These are phyloP conservation scores for Tripterygium wilfordii DNA, from an alignment of 177 flowering plant species.

Conservation along the genomic window DNA sequence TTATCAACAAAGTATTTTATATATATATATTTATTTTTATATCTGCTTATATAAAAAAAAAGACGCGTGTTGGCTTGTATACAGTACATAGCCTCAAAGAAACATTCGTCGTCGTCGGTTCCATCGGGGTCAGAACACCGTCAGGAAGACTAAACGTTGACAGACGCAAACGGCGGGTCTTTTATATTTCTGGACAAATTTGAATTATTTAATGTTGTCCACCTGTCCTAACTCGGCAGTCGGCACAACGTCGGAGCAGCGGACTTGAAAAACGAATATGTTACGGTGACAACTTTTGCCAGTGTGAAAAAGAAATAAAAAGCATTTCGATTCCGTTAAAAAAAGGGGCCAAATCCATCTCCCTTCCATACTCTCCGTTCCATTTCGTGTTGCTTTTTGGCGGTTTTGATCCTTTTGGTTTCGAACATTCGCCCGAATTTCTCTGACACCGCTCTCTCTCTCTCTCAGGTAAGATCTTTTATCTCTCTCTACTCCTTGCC, in stretches of 20 bases:
- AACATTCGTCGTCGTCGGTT: no score
- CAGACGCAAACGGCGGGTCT: neutral
- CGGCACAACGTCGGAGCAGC: neutral
- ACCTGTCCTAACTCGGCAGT: no score
- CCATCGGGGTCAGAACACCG: neutral
- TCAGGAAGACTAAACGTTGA: conserved; percentile 3
- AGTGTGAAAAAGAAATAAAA: no score
- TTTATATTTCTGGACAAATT: neutral
- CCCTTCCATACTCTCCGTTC: neutral
- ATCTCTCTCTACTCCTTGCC: neutral
- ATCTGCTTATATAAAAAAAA: no score
- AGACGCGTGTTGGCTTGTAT: no score
- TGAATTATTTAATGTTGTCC: conserved; percentile 3
- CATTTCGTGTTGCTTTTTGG: conserved; percentile 19
- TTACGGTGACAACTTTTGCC: no score
- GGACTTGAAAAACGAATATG: conserved; percentile 12
- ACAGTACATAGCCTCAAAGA: no score
- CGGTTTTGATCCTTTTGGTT: conserved; percentile 16
- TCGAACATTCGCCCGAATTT: conserved; percentile 20
- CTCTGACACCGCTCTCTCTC: conserved; percentile 8
- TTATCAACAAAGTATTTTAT: no score
- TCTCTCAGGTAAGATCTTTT: conserved; percentile 6
- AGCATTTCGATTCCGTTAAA: conserved; percentile 11
- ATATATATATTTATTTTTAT: no score
- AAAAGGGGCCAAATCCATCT: neutral